Percentiles rank a stretch among this genome's conserved stretches.
Conservation (phyloP, 2,329 filamentous ascomycete species). For the Cordyceps farinosa region DNA sequence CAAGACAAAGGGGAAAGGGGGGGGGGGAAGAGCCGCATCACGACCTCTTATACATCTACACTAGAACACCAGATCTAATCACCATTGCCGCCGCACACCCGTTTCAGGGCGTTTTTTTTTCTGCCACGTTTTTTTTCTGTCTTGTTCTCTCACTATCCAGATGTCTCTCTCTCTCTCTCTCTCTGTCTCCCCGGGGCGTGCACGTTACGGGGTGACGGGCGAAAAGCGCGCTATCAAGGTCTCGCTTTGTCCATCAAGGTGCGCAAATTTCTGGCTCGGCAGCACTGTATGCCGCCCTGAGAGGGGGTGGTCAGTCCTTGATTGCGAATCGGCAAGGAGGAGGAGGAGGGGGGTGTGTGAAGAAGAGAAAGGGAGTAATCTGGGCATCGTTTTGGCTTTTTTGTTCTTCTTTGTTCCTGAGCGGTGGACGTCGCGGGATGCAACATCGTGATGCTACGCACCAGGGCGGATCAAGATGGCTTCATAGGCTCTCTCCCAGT, state of each 20-base stretch:
- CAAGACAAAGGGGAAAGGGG: not conserved
- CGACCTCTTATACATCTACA: conserved; percentile 7
- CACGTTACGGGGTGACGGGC: not conserved
- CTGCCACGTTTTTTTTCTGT: not conserved
- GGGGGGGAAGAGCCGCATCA: not conserved
- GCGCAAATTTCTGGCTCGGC: not conserved
- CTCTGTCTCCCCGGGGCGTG: conserved; percentile 1
- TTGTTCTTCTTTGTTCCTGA: not conserved
- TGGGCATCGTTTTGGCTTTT: not conserved
- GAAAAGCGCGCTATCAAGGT: conserved; percentile 13
- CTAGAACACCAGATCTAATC: not conserved
- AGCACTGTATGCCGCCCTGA: not conserved
- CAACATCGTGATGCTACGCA: not conserved
- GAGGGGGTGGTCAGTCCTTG: no score
- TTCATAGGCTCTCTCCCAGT: not conserved
- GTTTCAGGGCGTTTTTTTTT: not conserved
- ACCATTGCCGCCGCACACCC: not conserved
- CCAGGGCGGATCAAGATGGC: not conserved
- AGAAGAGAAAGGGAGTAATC: not conserved
- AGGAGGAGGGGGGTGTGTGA: not conserved
- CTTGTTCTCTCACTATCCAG: not conserved
- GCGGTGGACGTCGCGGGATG: not conserved
- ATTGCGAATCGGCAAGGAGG: not conserved
- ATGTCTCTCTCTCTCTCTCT: not conserved
- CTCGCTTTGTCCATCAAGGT: conserved; percentile 11